Conservation (phyloP, 2,329 filamentous ascomycete genomes). For the Kalmusia sp. region DNA sequence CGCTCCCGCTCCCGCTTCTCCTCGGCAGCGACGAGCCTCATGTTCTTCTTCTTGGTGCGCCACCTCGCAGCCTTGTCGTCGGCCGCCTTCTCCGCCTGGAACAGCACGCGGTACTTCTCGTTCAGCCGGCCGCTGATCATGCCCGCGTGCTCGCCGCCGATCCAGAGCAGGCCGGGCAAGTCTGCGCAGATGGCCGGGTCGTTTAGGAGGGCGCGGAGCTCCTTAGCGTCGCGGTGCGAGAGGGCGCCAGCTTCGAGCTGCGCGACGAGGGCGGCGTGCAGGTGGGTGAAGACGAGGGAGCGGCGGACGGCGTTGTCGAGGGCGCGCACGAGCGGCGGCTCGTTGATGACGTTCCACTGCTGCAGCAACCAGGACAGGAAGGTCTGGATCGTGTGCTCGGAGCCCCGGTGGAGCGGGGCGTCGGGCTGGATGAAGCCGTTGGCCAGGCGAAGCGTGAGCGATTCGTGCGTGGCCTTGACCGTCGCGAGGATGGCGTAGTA, state of each 20-base stretch:
- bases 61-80: slow-evolving; percentile 10
- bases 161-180: slow-evolving; percentile 28
- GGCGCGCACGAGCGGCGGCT: slow-evolving; percentile 26
- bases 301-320: slow-evolving; percentile 34
- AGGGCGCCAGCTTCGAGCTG: slow-evolving; percentile 20
- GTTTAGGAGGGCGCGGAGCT: slow-evolving; percentile 26
- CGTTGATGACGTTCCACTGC: slow-evolving; percentile 35
- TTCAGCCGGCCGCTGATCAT: slow-evolving; percentile 35
- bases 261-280: slow-evolving; percentile 24
- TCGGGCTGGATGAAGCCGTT: slow-evolving; percentile 30
- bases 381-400: slow-evolving; percentile 20
- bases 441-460: slow-evolving; percentile 28
- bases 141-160: slow-evolving; percentile 25
- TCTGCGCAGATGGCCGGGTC: slow-evolving; percentile 14
- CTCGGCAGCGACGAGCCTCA: no score
- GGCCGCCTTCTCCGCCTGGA: slow-evolving; percentile 29
- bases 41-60: slow-evolving; percentile 12
- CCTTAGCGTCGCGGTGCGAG: slow-evolving; percentile 16
- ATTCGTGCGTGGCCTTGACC: slow-evolving; percentile 33
- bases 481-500: slow-evolving; percentile 38
- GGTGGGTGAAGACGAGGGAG: slow-evolving; percentile 16
- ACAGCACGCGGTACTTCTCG: slow-evolving; percentile 33
- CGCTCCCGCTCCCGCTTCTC: neutral
- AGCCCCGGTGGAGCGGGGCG: slow-evolving; percentile 16
- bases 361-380: slow-evolving; percentile 22